Evolutionary conservation across 768 basidiomycete species (phyloP), one percentile per base, ranked within the genome.

Genomic region (Rhizopogon vulgaris): DNA sequence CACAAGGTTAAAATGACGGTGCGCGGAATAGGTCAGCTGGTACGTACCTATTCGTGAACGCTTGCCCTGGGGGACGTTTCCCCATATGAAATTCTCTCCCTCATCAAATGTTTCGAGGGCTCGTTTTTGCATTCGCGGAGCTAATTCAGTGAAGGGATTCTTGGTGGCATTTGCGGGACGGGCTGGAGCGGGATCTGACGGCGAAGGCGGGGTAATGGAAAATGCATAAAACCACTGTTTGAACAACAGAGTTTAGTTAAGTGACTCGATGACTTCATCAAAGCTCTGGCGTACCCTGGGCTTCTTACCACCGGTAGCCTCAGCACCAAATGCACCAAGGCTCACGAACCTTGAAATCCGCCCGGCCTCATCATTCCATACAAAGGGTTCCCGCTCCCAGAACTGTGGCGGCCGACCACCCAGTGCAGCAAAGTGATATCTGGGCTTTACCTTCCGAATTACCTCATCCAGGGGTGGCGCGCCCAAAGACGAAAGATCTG

Each of bases 171-270:
- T 90, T 1, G 76, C 61, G 14, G 89, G 87, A 4, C 62, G 74
- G 17, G 73, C 63, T 12, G 63, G 59, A 7, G 72, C 62, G 14
- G 70, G 66, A 10, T 63, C 67, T 24, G 66, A 58, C 4, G 73
- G 60, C 22, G 71, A 66, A 40, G 75, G 73, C 2, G 90, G 83
- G 0, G 80, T 69, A 48, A 99, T 88, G 24, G 82, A 84, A 68
- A 97, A 98, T 2, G 96, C 96, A 70, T 99, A 99, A 71, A 96
- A 97, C 87, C 92, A 97, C 94, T 97, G 58, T 51, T 42, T 17
- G 10, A 12, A 22, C 11, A 45, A 32, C 12, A 45, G 3, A 3
- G 7, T 45, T 8, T 22, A 14, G 15, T 32, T 46, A 14, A 32
- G 18, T 32, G 5, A 32, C 15, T 34, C 15, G 32, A 24, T 18